A percentile compares a stretch with the other conserved stretches of the same genome.
Evolutionary conservation across 169 alveolate genomes (phyloP).

Genomic region (Theileria equi): DNA sequence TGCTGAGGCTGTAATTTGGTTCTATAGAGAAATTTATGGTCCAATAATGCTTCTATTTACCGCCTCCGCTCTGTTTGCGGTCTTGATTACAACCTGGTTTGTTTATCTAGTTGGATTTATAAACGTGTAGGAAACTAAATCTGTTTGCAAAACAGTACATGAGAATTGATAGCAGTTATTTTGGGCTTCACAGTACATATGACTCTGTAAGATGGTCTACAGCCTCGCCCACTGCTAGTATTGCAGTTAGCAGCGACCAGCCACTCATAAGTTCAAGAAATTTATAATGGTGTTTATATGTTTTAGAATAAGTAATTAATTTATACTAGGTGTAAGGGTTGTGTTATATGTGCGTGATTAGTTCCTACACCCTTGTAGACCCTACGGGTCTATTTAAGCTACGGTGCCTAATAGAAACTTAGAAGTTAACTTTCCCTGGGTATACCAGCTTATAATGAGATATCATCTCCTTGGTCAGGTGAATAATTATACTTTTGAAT

Average conservation of each 20-base stretch:
- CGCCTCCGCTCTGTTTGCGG: slow-evolving; percentile 10
- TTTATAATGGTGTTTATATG: slow-evolving; percentile 2
- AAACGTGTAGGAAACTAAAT: slow-evolving; percentile 14
- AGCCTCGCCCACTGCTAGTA: slow-evolving; percentile 38
- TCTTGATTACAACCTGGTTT: slow-evolving; percentile 20
- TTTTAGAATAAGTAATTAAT: too few species aligned
- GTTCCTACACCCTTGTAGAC: too few species aligned
- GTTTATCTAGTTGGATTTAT: background rate
- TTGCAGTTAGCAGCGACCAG: slow-evolving; percentile 22
- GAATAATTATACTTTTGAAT: too few species aligned
- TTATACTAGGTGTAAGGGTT: too few species aligned
- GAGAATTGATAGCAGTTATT: background rate
- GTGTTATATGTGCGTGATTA: too few species aligned
- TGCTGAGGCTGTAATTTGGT: slow-evolving; percentile 29
- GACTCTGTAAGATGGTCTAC: slow-evolving; percentile 51
- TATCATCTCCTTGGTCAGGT: too few species aligned
- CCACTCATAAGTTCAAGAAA: too few species aligned
- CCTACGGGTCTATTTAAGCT: too few species aligned
- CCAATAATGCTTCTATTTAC: slow-evolving; percentile 13
- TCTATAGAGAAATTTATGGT: slow-evolving; percentile 4
- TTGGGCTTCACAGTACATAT: slow-evolving; percentile 1
- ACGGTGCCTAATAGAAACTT: too few species aligned
- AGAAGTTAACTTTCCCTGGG: too few species aligned
- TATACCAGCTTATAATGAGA: too few species aligned
- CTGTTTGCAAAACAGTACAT: slow-evolving; percentile 8